Conservation (phyloP, 345 rosid genomes). For the Pistacia atlantica region DNA sequence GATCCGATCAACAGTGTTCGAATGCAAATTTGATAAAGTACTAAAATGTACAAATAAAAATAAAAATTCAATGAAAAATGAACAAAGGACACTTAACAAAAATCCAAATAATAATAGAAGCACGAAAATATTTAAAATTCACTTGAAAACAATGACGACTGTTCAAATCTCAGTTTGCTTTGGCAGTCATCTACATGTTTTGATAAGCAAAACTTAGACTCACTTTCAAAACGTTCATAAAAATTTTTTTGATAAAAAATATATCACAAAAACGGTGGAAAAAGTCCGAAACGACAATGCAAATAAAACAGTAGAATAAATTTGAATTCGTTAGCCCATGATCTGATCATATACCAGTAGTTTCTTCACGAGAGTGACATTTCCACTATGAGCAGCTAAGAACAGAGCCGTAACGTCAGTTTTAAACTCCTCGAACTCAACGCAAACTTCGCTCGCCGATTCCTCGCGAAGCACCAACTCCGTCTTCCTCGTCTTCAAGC, state of each 20-base stretch:
- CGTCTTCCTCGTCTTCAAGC: constrained; percentile 64
- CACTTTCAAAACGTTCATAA: not conserved
- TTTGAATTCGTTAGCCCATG: not conserved
- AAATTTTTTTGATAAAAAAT: not conserved
- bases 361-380: constrained; percentile 71
- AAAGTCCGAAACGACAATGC: not conserved
- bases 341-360: constrained; percentile 53
- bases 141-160: constrained; percentile 5
- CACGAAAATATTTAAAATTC: not conserved
- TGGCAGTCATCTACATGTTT: not conserved
- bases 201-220: not conserved
- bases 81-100: too few relatives aligned
- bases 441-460: constrained; percentile 57
- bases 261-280: not conserved
- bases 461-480: constrained; percentile 72
- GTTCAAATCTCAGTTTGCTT: constrained; percentile 1
- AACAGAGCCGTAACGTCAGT: constrained; percentile 93
- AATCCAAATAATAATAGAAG: not conserved
- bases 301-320: constrained; percentile 10
- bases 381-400: constrained; percentile 83
- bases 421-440: constrained; percentile 81
- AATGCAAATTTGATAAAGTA: not conserved
- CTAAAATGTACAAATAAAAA: not conserved
- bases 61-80: not conserved
- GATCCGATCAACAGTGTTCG: not conserved